These are phyloP conservation scores for Acanthamoeba royreba DNA, from an alignment of 208 protist genomes.

Conservation along the genomic window DNA sequence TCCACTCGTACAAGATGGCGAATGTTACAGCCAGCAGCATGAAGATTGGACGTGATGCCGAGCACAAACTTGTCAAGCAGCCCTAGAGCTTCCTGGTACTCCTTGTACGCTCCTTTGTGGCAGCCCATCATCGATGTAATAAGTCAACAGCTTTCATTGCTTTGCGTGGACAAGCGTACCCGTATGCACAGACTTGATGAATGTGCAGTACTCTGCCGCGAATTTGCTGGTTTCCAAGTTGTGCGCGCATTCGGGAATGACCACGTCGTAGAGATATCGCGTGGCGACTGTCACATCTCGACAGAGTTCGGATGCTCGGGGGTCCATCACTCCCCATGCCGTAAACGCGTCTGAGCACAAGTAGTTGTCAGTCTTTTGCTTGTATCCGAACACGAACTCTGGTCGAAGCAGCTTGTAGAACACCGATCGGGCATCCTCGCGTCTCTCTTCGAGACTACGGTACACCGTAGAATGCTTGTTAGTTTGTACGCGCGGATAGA, in stretches of 20 bases:
- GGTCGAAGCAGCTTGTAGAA: not conserved
- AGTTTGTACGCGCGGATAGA: too few relatives aligned
- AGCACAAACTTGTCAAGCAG: not conserved
- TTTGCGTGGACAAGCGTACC: not conserved
- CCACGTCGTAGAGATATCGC: not conserved
- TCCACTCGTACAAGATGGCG: not conserved
- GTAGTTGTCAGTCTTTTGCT: not conserved
- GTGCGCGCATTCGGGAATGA: not conserved
- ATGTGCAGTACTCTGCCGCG: not conserved
- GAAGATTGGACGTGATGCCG: not conserved
- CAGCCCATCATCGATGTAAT: too few relatives aligned
- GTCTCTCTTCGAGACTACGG: not conserved
- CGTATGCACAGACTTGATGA: not conserved
- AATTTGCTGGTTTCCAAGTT: not conserved
- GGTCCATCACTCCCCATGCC: not conserved
- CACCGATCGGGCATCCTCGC: not conserved
- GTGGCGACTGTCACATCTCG: not conserved
- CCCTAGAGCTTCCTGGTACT: not conserved
- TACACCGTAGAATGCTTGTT: too few relatives aligned
- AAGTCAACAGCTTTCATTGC: too few relatives aligned
- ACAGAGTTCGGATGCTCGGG: not conserved
- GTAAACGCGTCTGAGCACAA: not conserved
- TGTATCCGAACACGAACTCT: not conserved
- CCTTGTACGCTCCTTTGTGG: too few relatives aligned
- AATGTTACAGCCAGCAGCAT: not conserved